Base-by-base conservation (phyloP, 805 yeast genomes). In the Ascoidea rubescens region DNA sequence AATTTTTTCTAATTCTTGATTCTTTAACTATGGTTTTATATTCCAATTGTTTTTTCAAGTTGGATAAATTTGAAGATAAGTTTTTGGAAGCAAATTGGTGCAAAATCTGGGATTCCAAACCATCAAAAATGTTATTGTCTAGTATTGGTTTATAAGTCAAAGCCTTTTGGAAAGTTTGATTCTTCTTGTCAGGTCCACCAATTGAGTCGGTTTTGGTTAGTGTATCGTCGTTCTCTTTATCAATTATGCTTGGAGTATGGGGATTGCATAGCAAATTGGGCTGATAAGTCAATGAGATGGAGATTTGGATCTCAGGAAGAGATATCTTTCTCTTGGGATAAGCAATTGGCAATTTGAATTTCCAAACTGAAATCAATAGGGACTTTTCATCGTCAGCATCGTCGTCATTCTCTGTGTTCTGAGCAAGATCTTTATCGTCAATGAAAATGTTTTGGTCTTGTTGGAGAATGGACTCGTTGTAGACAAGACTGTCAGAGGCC, bases 241-340 rank as follows among this genome's bases (percentile, higher is more conserved):
- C 53, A 17, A 44, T 48, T 17, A 50, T 42, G 33, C 54, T 51
- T 31, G 31, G 17, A 30, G 50, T 52, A 30, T 54, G 49, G 2
- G 52, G 28, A 42, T 54, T 45, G 4, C 28, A 43, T 46, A 48
- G 52, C 31, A 48, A 48, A 37, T 55, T 55, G 6, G 46, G 17
- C 8, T 37, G 14, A 5, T 54, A 37, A 10, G 56, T 53, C 16
- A 56, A 47, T 1, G 51, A 42, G 5, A 56, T 55, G 8, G 58
- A 53, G 10, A 55, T 51, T 30, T 53, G 50, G 46, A 56, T 54
- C 37, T 55, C 56, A 5, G 59, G 59, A 42, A 51, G 53, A n/a
- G 45, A 49, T 45, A 54, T 51, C 31, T 56, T 56, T 12, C 51
- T 43, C 17, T 56, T 56, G 5, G 59, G 59, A 46, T 56, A 56